Base-by-base conservation (phyloP, 2,329 filamentous ascomycete species). In the Coniochaeta pulveracea region DNA sequence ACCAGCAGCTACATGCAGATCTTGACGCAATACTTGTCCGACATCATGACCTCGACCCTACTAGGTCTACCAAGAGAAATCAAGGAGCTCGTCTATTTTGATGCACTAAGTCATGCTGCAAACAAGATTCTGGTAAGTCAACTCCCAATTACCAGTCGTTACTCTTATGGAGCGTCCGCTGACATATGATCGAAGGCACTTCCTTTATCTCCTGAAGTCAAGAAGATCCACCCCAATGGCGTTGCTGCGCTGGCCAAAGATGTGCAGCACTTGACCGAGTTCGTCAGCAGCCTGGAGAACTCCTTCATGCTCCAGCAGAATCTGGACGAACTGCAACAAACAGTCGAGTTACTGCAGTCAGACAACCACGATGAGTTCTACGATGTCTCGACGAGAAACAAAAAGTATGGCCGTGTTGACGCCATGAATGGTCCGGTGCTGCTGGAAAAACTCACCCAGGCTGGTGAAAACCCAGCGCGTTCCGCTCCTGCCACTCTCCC, bases 281-380 rank as follows among this genome's bases (percentile, higher is more conserved):
- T 98, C 53, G 89, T 98, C 29, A 76, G 85, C 43, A 79, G 76
- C 27, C 74, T 98, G 14, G 82, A 86, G 43, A 89, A 93, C 42
- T 71, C 73, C 5, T 78, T 80, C n/a, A 88, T 93, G 58, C 64
- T 98, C 14, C 72, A 81, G 40, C 82, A 91, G 49, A 91, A 93
- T 44, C 63, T 98, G 24, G 88, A 95, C 47, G 91, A 96, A 59
- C 65, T 98, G 22, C 80, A 89, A 46, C 91, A 98, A 61, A 96
- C 91, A 2, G 80, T 94, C 29, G 76, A 82, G 38, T 67, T 98
- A 17, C 82, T 98, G 71, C 77, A 84, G 49, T 74, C 72, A 2
- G 85, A 93, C 25, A 93, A 93, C 47, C 76, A 85, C n/a, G 88
- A 96, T 43, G 89, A 96, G 55, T 98, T 94, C 56, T 98, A 91